Conservation (phyloP, 495 filamentous ascomycete genomes). For the Xylaria longipes region DNA sequence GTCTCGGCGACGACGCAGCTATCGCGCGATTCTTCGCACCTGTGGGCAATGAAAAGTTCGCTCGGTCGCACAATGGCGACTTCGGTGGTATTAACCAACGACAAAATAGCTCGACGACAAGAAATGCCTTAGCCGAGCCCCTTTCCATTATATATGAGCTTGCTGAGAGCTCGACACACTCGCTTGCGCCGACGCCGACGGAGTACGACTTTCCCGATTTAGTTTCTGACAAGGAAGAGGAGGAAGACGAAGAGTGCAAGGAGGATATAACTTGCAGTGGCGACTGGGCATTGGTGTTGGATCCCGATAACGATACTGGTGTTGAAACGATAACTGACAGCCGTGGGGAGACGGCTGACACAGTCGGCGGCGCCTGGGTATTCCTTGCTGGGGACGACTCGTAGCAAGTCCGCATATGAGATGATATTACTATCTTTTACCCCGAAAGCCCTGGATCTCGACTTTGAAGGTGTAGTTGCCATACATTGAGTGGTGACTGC, state of each 20-base stretch:
- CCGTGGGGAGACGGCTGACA: conserved; percentile 20
- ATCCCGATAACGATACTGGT: conserved; percentile 5
- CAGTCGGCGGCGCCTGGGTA: conserved; percentile 41
- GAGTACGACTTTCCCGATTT: conserved; percentile 32
- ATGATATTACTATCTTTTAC: conserved; percentile 20
- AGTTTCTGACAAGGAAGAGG: conserved; percentile 31
- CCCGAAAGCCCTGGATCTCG: conserved; percentile 46
- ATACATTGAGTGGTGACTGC: conserved; percentile 28
- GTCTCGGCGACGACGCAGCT: conserved; percentile 39
- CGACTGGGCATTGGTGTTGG: conserved; percentile 31
- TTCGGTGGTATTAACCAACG: neutral
- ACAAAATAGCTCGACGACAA: neutral
- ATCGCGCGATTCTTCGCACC: conserved; percentile 38
- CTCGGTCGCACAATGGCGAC: conserved; percentile 6
- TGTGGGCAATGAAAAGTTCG: conserved; percentile 21
- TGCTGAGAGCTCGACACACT: conserved; percentile 32
- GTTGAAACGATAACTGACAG: conserved; percentile 12
- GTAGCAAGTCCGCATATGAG: conserved; percentile 54
- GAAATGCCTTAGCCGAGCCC: conserved; percentile 22
- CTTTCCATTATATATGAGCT: conserved; percentile 38
- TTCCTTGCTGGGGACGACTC: conserved; percentile 52
- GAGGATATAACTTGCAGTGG: neutral
- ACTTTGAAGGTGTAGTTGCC: conserved; percentile 27
- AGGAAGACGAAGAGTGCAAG: conserved; percentile 15
- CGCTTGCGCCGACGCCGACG: conserved; percentile 21